phyloP scores from a whole-genome alignment of 2,329 filamentous ascomycete genomes.

The Sclerotinia borealis region DNA sequence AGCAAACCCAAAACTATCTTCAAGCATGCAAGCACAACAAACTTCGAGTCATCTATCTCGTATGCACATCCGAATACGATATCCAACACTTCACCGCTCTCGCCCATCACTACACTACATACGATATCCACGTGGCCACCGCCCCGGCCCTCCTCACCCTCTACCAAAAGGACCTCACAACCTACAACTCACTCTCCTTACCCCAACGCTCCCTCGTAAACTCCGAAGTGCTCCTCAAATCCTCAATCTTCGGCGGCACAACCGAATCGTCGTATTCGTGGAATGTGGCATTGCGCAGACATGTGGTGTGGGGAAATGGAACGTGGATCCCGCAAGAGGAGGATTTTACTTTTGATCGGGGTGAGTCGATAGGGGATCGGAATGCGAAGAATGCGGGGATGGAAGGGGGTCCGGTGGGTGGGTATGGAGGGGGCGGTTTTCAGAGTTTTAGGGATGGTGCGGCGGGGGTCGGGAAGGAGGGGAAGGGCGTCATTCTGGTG shows the following conservation, averaged over 20 bases:
- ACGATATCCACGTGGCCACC: neutral
- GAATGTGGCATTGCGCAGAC: conserved; percentile 1
- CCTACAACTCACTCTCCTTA: neutral
- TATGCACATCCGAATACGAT: neutral
- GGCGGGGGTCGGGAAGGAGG: neutral
- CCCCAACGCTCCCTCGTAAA: neutral
- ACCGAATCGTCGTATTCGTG: neutral
- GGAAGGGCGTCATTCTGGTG: accelerated
- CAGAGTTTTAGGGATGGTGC: conserved; percentile 12
- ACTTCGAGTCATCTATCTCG: neutral
- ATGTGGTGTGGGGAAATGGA: conserved; percentile 10
- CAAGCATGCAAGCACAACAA: conserved; percentile 9
- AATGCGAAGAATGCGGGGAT: neutral
- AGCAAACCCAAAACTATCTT: conserved; percentile 5
- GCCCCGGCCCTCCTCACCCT: neutral
- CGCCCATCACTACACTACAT: neutral
- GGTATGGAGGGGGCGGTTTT: conserved; percentile 10
- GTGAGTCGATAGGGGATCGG: neutral
- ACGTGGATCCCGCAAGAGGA: neutral
- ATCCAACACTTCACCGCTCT: neutral
- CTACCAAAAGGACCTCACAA: neutral
- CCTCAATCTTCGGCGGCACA: conserved; percentile 5
- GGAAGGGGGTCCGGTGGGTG: neutral
- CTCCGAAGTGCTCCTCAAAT: neutral
- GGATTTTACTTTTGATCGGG: neutral